Conservation (phyloP, 495 filamentous ascomycete species). For the Talaromyces ruber region DNA sequence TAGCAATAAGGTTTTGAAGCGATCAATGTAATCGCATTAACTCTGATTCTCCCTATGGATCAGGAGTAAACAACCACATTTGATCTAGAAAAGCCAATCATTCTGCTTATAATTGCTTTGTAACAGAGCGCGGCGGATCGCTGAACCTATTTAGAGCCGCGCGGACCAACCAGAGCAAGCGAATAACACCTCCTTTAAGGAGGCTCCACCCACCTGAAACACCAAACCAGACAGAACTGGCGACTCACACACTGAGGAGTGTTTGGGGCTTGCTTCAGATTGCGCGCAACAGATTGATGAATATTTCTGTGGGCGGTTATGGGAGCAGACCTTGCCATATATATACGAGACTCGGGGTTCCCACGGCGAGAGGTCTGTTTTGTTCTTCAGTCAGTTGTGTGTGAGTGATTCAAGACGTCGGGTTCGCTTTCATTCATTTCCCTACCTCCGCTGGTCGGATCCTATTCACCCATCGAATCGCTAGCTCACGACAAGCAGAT, state of each 20-base stretch:
- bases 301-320: constrained; percentile 1
- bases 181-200: neutral
- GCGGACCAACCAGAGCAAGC: constrained; percentile 1
- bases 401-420: neutral
- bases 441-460: neutral
- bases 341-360: neutral
- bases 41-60: too few species aligned
- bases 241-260: neutral
- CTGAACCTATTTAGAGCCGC: neutral
- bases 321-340: neutral
- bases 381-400: neutral
- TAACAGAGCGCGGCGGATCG: neutral
- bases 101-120: neutral
- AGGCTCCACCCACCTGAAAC: constrained; percentile 2
- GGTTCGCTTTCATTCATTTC: neutral
- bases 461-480: neutral
- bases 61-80: too few species aligned
- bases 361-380: neutral
- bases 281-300: neutral
- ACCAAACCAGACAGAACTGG: neutral
- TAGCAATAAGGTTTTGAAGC: too few species aligned
- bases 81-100: neutral
- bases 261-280: constrained; percentile 1
- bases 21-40: too few species aligned
- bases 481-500: neutral